A percentile compares a stretch with the other conserved stretches of the same genome.
phyloP scores from a whole-genome alignment of 768 basidiomycete species.

The Lactarius indigo region DNA sequence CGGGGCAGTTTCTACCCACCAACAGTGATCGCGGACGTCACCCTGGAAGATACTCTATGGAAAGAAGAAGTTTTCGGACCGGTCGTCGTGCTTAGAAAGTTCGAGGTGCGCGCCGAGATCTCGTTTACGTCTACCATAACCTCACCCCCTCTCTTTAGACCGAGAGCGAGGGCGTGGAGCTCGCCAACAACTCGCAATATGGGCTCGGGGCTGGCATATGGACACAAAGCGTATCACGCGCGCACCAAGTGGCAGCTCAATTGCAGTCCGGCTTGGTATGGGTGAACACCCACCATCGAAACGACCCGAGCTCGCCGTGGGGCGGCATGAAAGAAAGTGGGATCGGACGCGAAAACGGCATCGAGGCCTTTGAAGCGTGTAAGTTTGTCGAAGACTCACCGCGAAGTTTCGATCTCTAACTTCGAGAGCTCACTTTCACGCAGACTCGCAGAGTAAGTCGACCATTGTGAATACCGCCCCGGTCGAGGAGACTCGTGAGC shows the following conservation, averaged over 20 bases:
- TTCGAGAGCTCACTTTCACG: background rate
- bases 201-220: constrained; percentile 80
- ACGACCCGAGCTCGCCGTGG: constrained; percentile 89
- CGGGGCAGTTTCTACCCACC: constrained; percentile 76
- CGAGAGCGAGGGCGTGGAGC: constrained; percentile 59
- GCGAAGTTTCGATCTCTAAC: background rate
- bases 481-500: constrained; percentile 49
- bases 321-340: constrained; percentile 91
- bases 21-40: constrained; percentile 63
- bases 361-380: constrained; percentile 81
- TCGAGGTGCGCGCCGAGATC: constrained; percentile 37
- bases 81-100: constrained; percentile 65
- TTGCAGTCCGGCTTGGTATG: constrained; percentile 79
- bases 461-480: constrained; percentile 71
- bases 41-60: constrained; percentile 63
- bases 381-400: constrained; percentile 30
- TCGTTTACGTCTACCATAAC: background rate
- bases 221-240: constrained; percentile 70
- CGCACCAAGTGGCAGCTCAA: constrained; percentile 65
- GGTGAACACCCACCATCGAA: constrained; percentile 88
- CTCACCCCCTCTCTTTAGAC: constrained; percentile 33
- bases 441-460: constrained; percentile 86
- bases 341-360: constrained; percentile 81
- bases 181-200: constrained; percentile 77
- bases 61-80: constrained; percentile 85